Base-by-base conservation (phyloP, 2,329 filamentous ascomycete genomes). In the Nigrospora sphaerica region DNA sequence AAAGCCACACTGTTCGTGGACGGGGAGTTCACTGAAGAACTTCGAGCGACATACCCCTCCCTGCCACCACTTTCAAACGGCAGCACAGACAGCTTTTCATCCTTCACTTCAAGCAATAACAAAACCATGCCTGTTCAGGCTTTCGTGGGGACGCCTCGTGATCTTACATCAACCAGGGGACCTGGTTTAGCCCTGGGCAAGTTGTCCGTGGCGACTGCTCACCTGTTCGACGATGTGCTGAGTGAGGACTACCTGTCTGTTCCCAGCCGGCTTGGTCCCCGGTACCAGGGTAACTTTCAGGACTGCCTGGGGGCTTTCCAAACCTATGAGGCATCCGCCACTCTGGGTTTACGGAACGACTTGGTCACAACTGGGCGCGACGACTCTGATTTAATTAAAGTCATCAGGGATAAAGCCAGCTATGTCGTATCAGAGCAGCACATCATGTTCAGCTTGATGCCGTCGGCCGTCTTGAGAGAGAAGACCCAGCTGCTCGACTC, bases 271-370 rank as follows among this genome's bases (percentile, higher is more conserved):
- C 81, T 98, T 16, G 92, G 93, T 0, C 86, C 90, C 19, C 82
- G 89, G 41, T 98, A 98, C 57, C 85, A 89, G 59, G 93, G 93
- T 14, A 98, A 98, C 61, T 95, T 95, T 56, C 93, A 98, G 66
- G 93, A 98, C 60, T 93, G 89, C 55, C 76, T 98, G 13, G 93
- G 95, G 6, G 92, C 90, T 2, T 95, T 98, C 59, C 90, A 97
- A 61, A 98, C 95, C 0, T 98, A 98, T 61, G 83, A 87, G 57
- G 92, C 93, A 7, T 97, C 93, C 1, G 92, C 93, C 9, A 84
- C 88, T 45, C 71, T 98, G 35, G 93, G 95, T 49, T 76, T 96
- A 45, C 85, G 92, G 39, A 97, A 97, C 57, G 93, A 98, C 60
- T 81, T 90, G 44, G 75, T 95, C 34, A 88, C 95, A 64, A 85